Conservation (phyloP, 2,329 filamentous ascomycete genomes). For the Pleoardoris graminearum region DNA sequence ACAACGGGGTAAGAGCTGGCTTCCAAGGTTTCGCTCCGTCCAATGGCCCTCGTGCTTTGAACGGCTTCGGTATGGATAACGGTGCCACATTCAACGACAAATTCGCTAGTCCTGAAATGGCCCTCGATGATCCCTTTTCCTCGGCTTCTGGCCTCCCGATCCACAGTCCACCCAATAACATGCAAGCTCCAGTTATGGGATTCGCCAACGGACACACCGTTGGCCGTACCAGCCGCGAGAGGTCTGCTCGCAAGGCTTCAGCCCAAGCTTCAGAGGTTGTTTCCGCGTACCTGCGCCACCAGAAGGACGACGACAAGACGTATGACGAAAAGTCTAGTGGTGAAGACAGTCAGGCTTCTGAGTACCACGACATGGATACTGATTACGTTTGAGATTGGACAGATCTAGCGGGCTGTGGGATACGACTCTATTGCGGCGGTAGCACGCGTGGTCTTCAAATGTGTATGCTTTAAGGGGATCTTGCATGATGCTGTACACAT, state of each 20-base stretch:
- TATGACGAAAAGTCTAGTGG: neutral
- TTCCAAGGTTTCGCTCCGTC: neutral
- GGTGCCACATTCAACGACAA: neutral
- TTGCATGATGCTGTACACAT: no score
- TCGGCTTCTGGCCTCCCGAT: neutral
- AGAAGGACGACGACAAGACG: constrained; percentile 5
- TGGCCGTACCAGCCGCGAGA: neutral
- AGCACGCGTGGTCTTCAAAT: no score
- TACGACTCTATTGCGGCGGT: no score
- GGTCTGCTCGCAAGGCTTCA: constrained; percentile 9
- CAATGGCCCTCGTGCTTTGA: neutral
- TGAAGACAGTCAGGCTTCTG: constrained; percentile 11
- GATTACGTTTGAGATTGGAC: constrained; percentile 2
- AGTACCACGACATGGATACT: neutral
- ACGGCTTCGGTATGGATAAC: neutral
- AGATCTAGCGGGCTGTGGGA: neutral
- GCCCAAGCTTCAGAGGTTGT: constrained; percentile 8
- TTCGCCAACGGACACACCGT: neutral
- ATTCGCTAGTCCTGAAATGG: no score
- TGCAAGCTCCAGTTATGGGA: neutral
- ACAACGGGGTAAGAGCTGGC: neutral
- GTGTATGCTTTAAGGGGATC: no score
- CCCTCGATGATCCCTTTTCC: neutral
- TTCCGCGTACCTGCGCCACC: neutral
- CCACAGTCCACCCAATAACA: neutral